Percentiles rank a stretch among this genome's conserved stretches.
Evolutionary conservation across 2,329 filamentous ascomycete genomes (phyloP).

Genomic region (Mollisiaceae sp.): DNA sequence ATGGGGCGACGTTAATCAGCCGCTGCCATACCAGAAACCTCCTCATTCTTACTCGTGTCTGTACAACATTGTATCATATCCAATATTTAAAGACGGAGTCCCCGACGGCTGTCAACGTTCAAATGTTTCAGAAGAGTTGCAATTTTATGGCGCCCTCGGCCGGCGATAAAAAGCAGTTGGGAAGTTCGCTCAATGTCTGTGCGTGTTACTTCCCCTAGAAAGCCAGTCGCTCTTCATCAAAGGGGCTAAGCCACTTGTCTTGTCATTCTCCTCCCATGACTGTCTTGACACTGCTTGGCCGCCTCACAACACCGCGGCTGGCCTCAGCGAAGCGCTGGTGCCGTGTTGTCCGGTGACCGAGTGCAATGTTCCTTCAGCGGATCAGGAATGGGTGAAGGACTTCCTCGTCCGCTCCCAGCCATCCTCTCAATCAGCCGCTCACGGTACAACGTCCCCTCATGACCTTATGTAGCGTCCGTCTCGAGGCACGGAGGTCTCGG

Average conservation of each 20-base stretch:
- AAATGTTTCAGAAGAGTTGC: slow-evolving; percentile 4
- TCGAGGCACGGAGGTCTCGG: neutral
- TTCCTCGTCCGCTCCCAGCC: slow-evolving; percentile 3
- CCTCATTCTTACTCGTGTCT: neutral
- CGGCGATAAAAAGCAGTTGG: neutral
- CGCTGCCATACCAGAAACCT: neutral
- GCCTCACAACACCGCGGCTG: neutral
- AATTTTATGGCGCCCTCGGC: neutral
- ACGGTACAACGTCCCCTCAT: neutral
- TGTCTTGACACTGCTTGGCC: neutral
- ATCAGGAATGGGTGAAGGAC: neutral
- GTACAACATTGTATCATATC: neutral
- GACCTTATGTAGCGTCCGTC: neutral
- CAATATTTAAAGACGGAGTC: neutral
- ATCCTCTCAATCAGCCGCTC: neutral
- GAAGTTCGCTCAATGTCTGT: slow-evolving; percentile 2
- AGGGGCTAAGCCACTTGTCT: neutral
- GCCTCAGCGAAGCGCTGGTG: neutral
- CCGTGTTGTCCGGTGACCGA: neutral
- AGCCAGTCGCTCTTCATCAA: neutral
- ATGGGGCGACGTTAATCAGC: neutral
- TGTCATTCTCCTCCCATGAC: neutral
- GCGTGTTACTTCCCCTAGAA: neutral
- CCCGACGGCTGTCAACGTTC: slow-evolving; percentile 1
- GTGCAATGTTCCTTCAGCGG: neutral